Evolutionary conservation across 352 stramenopile genomes (phyloP).

Genomic region (Phytopythium mirpurense): DNA sequence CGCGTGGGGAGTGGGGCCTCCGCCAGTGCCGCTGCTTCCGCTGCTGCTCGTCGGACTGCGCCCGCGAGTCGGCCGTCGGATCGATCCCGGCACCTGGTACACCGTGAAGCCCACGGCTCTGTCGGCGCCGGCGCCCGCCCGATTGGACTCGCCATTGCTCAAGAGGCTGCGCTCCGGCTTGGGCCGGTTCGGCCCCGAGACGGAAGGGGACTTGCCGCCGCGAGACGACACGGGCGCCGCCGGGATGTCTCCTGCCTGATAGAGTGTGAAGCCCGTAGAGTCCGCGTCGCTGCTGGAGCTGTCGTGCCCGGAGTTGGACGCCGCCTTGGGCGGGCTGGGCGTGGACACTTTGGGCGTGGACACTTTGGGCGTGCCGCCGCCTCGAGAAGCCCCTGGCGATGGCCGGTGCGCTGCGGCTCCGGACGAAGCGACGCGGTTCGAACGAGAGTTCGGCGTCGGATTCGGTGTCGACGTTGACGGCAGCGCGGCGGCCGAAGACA

Average conservation of each 20-base stretch:
- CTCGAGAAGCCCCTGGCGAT: not conserved
- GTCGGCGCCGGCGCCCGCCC: not conserved
- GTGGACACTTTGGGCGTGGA: not conserved
- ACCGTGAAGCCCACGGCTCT: constrained; percentile 3
- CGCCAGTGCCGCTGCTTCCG: not conserved
- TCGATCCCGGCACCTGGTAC: constrained; percentile 2
- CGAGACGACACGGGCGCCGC: not conserved
- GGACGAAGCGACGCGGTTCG: not conserved
- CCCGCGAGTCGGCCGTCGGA: not conserved
- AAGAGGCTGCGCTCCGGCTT: not conserved
- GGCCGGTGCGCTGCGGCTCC: not conserved
- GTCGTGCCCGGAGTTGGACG: constrained; percentile 2
- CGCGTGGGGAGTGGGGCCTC: not conserved
- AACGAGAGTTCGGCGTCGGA: not conserved
- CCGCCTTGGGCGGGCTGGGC: not conserved
- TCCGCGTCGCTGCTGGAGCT: not conserved
- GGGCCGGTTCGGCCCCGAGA: too few species aligned
- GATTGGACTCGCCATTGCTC: not conserved
- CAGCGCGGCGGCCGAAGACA: constrained; percentile 1
- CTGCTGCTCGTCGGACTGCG: constrained; percentile 8
- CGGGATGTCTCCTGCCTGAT: not conserved
- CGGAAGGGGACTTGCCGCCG: not conserved
- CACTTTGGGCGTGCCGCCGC: not conserved
- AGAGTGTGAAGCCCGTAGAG: not conserved
- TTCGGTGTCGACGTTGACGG: not conserved